phyloP scores from a whole-genome alignment of 1,139 yeast species.

The Zygoascus sp. region DNA sequence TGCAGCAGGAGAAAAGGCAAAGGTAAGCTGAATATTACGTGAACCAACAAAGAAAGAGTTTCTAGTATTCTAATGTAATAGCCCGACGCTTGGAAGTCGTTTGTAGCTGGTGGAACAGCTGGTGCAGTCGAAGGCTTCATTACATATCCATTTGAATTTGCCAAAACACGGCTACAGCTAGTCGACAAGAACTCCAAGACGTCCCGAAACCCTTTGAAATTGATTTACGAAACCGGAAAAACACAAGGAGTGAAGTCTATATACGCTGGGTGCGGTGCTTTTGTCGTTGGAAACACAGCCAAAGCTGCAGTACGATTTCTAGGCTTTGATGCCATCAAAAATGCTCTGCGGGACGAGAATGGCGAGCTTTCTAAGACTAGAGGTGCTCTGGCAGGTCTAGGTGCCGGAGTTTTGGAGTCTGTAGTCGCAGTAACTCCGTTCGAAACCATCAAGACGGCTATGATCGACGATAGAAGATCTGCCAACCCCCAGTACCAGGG shows the following conservation, averaged over 20 bases:
- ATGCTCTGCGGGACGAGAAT: conserved; percentile 67
- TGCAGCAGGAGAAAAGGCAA: conserved; percentile 2
- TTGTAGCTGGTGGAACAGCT: conserved; percentile 90
- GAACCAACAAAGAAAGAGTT: background rate
- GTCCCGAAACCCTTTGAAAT: conserved; percentile 67
- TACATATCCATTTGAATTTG: conserved; percentile 95
- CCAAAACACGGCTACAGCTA: conserved; percentile 87
- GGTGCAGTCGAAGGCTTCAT: conserved; percentile 90
- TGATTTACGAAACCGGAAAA: conserved; percentile 68
- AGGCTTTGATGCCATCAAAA: conserved; percentile 85
- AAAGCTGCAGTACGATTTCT: conserved; percentile 92
- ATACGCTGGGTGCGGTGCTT: conserved; percentile 97
- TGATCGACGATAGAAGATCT: conserved; percentile 86
- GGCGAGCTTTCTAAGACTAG: conserved; percentile 86
- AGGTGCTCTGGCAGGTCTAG: conserved; percentile 92
- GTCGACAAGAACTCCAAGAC: conserved; percentile 61
- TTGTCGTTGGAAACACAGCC: conserved; percentile 91
- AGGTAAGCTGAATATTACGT: background rate
- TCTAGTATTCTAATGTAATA: conserved; percentile 9
- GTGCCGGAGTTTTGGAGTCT: conserved; percentile 92
- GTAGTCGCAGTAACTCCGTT: conserved; percentile 94
- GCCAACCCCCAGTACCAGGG: conserved; percentile 72
- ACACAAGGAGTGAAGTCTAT: conserved; percentile 76
- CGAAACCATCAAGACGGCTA: conserved; percentile 92
- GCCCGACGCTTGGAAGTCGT: conserved; percentile 54